Percentiles rank a stretch among this genome's conserved stretches.
Evolutionary conservation across 2,329 filamentous ascomycete genomes (phyloP).

Genomic region (Lachnellula suecica): DNA sequence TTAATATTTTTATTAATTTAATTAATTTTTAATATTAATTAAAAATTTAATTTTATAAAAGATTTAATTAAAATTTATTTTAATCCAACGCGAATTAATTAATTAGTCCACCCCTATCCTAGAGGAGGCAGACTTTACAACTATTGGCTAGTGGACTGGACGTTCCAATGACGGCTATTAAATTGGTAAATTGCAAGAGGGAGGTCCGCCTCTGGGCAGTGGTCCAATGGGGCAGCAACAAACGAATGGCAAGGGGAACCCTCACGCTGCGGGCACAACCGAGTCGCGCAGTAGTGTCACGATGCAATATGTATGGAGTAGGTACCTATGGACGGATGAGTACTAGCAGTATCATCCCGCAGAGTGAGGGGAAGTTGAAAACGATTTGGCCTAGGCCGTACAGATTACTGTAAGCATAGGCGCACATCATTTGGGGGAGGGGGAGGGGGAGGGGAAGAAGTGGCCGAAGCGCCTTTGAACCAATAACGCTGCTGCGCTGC

Average conservation of each 20-base stretch:
- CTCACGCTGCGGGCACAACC: not conserved
- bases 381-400: constrained; percentile 12
- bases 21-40: no score
- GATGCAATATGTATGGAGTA: not conserved
- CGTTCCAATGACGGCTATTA: no score
- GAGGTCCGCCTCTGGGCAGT: not conserved
- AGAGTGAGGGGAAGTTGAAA: not conserved
- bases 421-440: constrained; percentile 3
- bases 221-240: not conserved
- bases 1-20: no score
- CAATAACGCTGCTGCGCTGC: constrained; percentile 10
- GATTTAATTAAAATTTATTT: no score
- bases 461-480: not conserved
- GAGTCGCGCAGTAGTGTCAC: not conserved
- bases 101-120: no score
- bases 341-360: no score
- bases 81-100: no score
- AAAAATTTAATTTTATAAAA: no score
- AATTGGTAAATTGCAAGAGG: not conserved
- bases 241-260: not conserved
- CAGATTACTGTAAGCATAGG: constrained; percentile 12
- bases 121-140: no score
- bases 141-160: no score
- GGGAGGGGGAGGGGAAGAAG: no score
- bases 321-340: no score